Base-by-base conservation (phyloP, 1,284 basidiomycete species). In the Trametes versicolor region DNA sequence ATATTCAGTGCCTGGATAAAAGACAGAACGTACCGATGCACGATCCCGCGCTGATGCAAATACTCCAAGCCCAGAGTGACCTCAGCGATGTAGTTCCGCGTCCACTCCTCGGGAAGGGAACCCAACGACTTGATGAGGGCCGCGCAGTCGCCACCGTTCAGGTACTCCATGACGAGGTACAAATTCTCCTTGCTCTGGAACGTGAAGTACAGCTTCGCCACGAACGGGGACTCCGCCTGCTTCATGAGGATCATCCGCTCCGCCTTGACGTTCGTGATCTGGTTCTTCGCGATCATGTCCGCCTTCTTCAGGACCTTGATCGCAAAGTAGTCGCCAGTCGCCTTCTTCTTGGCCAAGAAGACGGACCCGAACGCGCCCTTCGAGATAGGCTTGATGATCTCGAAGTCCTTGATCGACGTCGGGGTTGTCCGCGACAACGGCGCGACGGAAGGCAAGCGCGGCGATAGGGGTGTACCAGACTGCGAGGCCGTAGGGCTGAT, bases 221-320 rank as follows among this genome's bases (percentile, higher is more conserved):
- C 97, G 81, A 99, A 99, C n/a, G 98, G 97, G 13, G 97, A 98
- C 79, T 98, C 96, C 0, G 98, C 94, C 78, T 99, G 97, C 76
- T 96, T 97, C 98, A 99, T 99, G 70, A 99, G 85, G 74, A 99
- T 99, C 89, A 97, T 99, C 62, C 98, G 88, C 81, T 99, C 98
- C 3, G 98, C 98, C 81, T 99, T 99, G 78, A 99, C 97, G 76
- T 99, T 99, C 62, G 98, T 99, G 79, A 99, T 98, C 80, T 99
- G 98, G 82, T 99, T 99, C 87, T 99, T 99, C 53, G 98, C 96
- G 76, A 99, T 99, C 98, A 99, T 99, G 81, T 99, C 98, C 32
- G 96, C 95, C 83, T 99, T 99, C 82, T 98, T 99, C 72, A 99
- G 81, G 37, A 99, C 96, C 81, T 99, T 99, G 88, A 99, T 98